phyloP scores from a whole-genome alignment of 225 moss, liverwort and hornwort species.

The Sphagnum tenellum region DNA sequence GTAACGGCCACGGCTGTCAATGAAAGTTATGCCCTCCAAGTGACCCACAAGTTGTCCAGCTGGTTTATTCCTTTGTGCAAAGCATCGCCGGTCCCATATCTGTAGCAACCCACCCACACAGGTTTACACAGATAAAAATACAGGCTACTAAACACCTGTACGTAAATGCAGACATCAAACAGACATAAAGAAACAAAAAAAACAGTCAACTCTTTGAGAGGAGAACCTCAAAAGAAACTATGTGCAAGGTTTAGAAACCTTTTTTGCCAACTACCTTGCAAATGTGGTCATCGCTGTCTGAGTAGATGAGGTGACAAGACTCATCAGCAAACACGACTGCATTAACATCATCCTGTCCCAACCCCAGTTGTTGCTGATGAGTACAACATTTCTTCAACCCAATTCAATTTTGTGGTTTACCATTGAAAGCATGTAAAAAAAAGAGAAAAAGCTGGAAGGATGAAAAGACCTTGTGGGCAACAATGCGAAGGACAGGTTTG shows the following conservation, averaged over 20 bases:
- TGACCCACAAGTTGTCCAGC: constrained; percentile 74
- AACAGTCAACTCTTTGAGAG: no score
- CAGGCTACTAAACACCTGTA: no score
- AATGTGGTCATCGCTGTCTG: constrained; percentile 80
- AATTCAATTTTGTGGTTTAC: no score
- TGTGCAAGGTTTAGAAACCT: no score
- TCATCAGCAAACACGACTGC: constrained; percentile 84
- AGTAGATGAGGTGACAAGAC: constrained; percentile 68
- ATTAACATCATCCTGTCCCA: constrained; percentile 79
- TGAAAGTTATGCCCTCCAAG: constrained; percentile 85
- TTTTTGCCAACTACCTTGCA: constrained; percentile 51
- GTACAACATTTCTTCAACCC: no score
- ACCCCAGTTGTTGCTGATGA: not conserved
- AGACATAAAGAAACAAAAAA: no score
- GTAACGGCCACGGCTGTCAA: constrained; percentile 77
- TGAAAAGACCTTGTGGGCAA: constrained; percentile 50
- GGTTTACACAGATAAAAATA: no score
- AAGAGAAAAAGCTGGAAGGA: no score
- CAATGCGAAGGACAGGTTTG: constrained; percentile 48
- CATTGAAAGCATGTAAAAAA: not conserved
- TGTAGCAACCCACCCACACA: constrained; percentile 5
- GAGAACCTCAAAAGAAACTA: no score
- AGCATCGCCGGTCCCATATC: constrained; percentile 94
- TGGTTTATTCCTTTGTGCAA: constrained; percentile 23
- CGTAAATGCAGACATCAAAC: no score